Evolutionary conservation across 192 early-diverging fungal species (phyloP).

Genomic region (Podila minutissima): DNA sequence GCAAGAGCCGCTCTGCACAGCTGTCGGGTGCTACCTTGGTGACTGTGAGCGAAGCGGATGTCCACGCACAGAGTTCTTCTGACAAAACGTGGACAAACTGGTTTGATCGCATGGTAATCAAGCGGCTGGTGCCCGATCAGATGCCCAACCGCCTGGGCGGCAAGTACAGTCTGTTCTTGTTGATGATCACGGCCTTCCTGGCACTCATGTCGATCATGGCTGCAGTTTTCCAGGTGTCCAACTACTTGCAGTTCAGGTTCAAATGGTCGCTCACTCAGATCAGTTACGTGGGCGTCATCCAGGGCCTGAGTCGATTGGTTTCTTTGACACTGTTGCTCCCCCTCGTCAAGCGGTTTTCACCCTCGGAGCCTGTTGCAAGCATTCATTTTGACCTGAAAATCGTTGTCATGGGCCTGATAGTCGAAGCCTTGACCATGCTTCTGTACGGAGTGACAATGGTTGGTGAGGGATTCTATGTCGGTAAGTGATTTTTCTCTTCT

Average conservation of each 20-base stretch:
- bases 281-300: slow-evolving; percentile 14
- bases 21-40: background rate
- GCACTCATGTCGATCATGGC: slow-evolving; percentile 7
- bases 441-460: slow-evolving; percentile 16
- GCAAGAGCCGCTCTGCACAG: background rate
- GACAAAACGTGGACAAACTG: background rate
- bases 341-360: slow-evolving; percentile 9
- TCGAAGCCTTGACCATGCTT: slow-evolving; percentile 24
- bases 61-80: background rate
- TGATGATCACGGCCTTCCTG: slow-evolving; percentile 25
- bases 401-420: slow-evolving; percentile 10
- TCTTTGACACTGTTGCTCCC: slow-evolving; percentile 26
- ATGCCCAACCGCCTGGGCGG: slow-evolving; percentile 27
- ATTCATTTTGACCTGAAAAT: slow-evolving; percentile 39
- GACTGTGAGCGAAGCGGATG: background rate
- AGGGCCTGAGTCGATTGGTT: slow-evolving; percentile 28
- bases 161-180: slow-evolving; percentile 21
- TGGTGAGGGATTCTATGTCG: slow-evolving; percentile 35
- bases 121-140: slow-evolving; percentile 8
- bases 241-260: slow-evolving; percentile 28
- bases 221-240: background rate
- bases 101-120: background rate
- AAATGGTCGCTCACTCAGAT: slow-evolving; percentile 13
- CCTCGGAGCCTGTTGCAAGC: background rate
- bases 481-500: background rate